phyloP scores from a whole-genome alignment of 2,329 filamentous ascomycete genomes.

The Colletotrichum costaricense region DNA sequence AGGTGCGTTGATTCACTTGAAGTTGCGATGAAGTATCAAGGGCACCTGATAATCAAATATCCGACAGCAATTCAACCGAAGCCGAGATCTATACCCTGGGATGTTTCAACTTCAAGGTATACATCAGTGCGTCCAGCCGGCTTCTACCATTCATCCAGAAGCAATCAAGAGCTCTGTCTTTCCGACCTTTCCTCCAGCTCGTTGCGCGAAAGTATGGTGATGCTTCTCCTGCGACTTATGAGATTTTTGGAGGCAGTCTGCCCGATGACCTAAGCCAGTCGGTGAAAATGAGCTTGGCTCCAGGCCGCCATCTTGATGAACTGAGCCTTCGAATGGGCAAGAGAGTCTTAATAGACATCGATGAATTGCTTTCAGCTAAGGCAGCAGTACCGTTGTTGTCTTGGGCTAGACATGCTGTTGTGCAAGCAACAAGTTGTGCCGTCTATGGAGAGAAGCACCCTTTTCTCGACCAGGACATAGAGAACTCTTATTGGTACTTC shows the following conservation, averaged over 20 bases:
- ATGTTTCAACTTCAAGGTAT: conserved; percentile 43
- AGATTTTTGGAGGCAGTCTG: conserved; percentile 18
- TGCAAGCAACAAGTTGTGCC: conserved; percentile 34
- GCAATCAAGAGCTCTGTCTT: conserved; percentile 40
- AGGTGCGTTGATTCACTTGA: conserved; percentile 2
- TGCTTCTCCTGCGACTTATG: conserved; percentile 27
- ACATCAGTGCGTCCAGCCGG: conserved; percentile 41
- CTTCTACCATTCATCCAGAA: conserved; percentile 41
- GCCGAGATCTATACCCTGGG: conserved; percentile 43
- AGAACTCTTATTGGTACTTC: conserved; percentile 28
- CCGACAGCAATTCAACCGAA: conserved; percentile 7
- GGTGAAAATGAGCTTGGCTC: conserved; percentile 26
- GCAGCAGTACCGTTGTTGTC: conserved; percentile 9
- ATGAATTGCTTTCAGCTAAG: conserved; percentile 15
- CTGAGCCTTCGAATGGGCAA: conserved; percentile 36
- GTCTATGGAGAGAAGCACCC: conserved; percentile 34
- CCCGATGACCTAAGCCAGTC: conserved; percentile 22
- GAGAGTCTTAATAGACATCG: conserved; percentile 23
- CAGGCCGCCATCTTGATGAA: conserved; percentile 36
- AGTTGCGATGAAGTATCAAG: neutral
- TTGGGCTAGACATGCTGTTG: conserved; percentile 27
- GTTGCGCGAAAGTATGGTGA: conserved; percentile 23
- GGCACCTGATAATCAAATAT: neutral
- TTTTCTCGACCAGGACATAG: conserved; percentile 26
- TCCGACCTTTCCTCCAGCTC: conserved; percentile 42